Conservation (phyloP, 2,329 filamentous ascomycete genomes). For the Fonsecaea pedrosoi region DNA sequence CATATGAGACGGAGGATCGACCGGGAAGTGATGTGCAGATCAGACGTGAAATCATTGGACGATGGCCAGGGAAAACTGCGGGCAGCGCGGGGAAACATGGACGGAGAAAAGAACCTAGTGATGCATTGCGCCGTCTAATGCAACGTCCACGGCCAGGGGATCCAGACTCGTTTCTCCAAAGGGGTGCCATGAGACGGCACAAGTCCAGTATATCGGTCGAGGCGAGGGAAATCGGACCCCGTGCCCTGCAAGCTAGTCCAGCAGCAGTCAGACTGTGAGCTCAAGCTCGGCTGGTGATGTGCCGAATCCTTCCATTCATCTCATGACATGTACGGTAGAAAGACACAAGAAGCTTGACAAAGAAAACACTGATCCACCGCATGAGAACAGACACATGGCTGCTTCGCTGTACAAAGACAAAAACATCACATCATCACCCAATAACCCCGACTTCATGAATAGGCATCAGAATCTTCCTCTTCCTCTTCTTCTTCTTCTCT, state of each 20-base stretch:
- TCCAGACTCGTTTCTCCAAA: neutral
- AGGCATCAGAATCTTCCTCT: conserved; percentile 33
- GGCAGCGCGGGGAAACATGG: conserved; percentile 1
- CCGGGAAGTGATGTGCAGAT: neutral
- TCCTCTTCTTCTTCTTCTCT: conserved; percentile 22
- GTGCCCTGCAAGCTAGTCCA: neutral
- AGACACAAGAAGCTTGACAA: neutral
- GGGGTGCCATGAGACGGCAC: neutral
- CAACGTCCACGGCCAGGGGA: neutral
- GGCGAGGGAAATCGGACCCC: neutral
- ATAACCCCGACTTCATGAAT: conserved; percentile 15
- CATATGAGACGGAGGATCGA: neutral
- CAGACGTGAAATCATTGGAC: neutral
- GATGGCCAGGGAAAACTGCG: neutral
- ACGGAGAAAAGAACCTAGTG: neutral
- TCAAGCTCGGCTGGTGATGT: neutral
- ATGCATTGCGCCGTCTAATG: neutral
- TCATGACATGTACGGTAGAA: neutral
- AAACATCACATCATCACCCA: neutral
- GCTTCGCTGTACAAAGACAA: neutral
- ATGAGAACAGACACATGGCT: neutral
- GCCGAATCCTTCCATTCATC: conserved; percentile 1
- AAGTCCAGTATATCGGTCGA: neutral
- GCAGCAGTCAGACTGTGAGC: neutral
- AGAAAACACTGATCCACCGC: neutral